Conservation (phyloP, 176 grass and related monocot genomes). For the Poa annua region DNA sequence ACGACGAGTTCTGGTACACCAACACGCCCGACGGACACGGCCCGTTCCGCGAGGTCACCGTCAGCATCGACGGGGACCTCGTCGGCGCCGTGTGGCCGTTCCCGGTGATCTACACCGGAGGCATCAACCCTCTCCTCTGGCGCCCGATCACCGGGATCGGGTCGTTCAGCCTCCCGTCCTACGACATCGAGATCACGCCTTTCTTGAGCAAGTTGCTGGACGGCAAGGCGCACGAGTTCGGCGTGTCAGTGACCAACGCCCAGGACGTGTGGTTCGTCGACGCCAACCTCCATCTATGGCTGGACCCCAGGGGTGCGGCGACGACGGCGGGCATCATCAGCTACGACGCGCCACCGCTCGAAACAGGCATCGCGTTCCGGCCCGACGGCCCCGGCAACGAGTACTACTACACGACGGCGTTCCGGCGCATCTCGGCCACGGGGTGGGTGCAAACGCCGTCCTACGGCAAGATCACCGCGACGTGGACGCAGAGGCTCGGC, state of each 20-base stretch:
- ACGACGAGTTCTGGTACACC: conserved; percentile 88
- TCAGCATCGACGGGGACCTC: conserved; percentile 59
- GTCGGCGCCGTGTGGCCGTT: conserved; percentile 87
- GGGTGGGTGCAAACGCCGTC: conserved; percentile 80
- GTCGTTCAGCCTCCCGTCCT: conserved; percentile 83
- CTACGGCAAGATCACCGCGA: conserved; percentile 69
- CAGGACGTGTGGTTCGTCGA: conserved; percentile 67
- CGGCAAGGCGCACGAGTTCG: conserved; percentile 60
- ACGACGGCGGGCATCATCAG: conserved; percentile 49
- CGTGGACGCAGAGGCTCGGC: conserved; percentile 57
- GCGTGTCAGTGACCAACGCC: conserved; percentile 65
- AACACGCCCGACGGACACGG: conserved; percentile 42
- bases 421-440: conserved; percentile 46
- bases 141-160: conserved; percentile 78
- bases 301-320: conserved; percentile 51
- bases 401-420: conserved; percentile 59
- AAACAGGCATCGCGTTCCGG: not conserved
- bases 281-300: conserved; percentile 92
- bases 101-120: conserved; percentile 82
- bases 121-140: conserved; percentile 71
- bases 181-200: conserved; percentile 81
- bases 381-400: conserved; percentile 32
- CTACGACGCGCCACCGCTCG: conserved; percentile 58
- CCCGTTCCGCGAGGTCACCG: conserved; percentile 79
- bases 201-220: conserved; percentile 68